These are phyloP conservation scores for Penicilliopsis zonata DNA, from an alignment of 495 filamentous ascomycete species.

Conservation along the genomic window DNA sequence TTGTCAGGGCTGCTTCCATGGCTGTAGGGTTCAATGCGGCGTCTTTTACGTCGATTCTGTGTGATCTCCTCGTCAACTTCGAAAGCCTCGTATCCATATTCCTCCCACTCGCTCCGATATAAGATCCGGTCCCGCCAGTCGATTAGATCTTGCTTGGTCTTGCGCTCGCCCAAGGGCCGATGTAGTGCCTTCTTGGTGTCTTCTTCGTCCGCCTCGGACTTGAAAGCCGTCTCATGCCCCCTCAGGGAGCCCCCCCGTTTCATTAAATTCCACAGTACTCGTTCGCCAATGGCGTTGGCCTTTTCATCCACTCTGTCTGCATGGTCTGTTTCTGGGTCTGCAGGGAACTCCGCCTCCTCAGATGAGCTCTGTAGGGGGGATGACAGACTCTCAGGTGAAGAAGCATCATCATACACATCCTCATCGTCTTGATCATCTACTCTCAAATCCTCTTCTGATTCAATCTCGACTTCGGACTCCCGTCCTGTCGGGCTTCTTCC, in stretches of 20 bases:
- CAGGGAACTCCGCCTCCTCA: conserved; percentile 9
- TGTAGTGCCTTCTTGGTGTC: conserved; percentile 4
- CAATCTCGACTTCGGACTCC: conserved; percentile 5
- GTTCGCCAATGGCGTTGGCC: conserved; percentile 42
- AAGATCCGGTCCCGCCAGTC: conserved; percentile 35
- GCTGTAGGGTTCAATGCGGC: conserved; percentile 14
- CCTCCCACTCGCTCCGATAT: conserved; percentile 40
- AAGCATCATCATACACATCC: conserved; percentile 5
- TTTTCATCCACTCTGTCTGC: conserved; percentile 41
- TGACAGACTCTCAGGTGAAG: neutral
- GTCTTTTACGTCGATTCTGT: conserved; percentile 21
- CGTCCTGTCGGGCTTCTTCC: conserved; percentile 3
- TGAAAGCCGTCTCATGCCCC: neutral
- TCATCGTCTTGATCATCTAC: conserved; percentile 8
- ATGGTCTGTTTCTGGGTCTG: conserved; percentile 33
- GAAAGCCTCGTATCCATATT: conserved; percentile 18
- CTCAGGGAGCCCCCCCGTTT: conserved; percentile 10
- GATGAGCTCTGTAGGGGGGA: conserved; percentile 2
- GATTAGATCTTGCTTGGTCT: conserved; percentile 16
- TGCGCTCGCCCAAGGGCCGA: conserved; percentile 14
- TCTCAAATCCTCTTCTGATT: conserved; percentile 10
- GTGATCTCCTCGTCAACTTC: conserved; percentile 21
- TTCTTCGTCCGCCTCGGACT: conserved; percentile 10
- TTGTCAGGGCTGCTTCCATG: too few species aligned
- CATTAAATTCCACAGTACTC: conserved; percentile 41